These are phyloP conservation scores for Tranzscheliella williamsii DNA, from an alignment of 1,284 basidiomycete genomes.

Conservation along the genomic window DNA sequence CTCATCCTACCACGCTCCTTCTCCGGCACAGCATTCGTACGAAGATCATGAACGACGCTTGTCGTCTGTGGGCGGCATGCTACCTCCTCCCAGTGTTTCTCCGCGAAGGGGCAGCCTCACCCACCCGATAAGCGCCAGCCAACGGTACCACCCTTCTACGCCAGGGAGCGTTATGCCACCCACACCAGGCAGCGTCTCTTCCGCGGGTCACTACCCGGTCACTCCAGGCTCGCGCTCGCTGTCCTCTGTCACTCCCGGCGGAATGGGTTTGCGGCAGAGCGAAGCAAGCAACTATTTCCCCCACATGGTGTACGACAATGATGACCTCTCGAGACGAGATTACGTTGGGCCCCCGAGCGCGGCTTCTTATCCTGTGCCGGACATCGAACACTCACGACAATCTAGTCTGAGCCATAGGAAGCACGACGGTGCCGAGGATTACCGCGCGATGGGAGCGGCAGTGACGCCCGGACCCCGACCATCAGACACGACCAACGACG, in stretches of 20 bases:
- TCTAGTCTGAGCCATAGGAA: not conserved
- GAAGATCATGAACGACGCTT: no score
- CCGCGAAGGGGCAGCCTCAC: constrained; percentile 15
- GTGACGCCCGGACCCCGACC: not conserved
- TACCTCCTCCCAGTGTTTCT: constrained; percentile 15
- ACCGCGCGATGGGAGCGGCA: not conserved
- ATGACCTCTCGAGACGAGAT: not conserved
- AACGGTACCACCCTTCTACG: constrained; percentile 7
- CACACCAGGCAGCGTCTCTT: constrained; percentile 13
- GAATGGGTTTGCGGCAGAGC: constrained; percentile 1
- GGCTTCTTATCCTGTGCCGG: constrained; percentile 1
- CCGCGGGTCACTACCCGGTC: constrained; percentile 13
- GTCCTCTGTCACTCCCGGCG: constrained; percentile 14
- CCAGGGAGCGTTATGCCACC: constrained; percentile 16
- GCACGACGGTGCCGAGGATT: constrained; percentile 1
- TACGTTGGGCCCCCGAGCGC: constrained; percentile 9
- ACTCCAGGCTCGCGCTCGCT: constrained; percentile 25
- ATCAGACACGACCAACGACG: no score
- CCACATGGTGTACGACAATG: constrained; percentile 1
- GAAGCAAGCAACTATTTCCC: constrained; percentile 35
- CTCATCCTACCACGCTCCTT: not conserved
- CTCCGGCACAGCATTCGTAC: no score
- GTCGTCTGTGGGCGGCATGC: constrained; percentile 10
- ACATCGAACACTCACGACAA: not conserved
- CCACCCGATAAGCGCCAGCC: not conserved